These are phyloP conservation scores for Desmodesmus armatus DNA, from an alignment of 139 green algal species.

Conservation along the genomic window DNA sequence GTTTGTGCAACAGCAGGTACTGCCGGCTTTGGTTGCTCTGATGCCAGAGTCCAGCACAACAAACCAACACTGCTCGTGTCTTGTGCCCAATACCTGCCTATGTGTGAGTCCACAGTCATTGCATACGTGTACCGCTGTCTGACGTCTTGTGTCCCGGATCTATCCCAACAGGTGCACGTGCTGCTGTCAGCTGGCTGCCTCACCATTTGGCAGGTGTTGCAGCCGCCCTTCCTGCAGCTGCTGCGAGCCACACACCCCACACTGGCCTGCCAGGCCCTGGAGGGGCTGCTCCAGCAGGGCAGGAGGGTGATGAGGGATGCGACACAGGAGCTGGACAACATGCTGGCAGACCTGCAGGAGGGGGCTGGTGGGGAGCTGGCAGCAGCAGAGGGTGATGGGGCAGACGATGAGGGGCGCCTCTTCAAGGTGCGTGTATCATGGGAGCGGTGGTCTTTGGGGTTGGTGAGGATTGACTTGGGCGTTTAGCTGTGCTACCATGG, in stretches of 20 bases:
- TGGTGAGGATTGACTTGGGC: no score
- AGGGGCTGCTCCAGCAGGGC: not conserved
- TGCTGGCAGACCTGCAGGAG: not conserved
- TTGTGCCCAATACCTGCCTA: not conserved
- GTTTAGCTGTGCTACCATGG: not conserved
- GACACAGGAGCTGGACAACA: not conserved
- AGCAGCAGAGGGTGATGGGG: not conserved
- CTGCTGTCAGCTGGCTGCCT: conserved; percentile 21
- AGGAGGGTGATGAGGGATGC: not conserved
- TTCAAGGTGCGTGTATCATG: not conserved
- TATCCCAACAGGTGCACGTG: conserved; percentile 6
- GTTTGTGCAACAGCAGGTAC: not conserved
- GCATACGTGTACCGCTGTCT: not conserved
- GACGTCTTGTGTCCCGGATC: not conserved
- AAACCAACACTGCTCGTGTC: not conserved
- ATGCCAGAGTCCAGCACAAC: not conserved
- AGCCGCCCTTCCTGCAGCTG: not conserved
- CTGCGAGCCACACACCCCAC: not conserved
- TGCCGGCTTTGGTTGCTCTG: not conserved
- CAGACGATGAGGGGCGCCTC: not conserved
- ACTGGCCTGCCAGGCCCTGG: not conserved
- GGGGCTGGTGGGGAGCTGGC: not conserved
- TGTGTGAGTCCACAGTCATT: not conserved
- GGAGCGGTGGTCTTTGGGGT: not conserved
- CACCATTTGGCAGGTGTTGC: conserved; percentile 7